phyloP scores from a whole-genome alignment of 2,329 filamentous ascomycete genomes.

The Fusarium globosum region DNA sequence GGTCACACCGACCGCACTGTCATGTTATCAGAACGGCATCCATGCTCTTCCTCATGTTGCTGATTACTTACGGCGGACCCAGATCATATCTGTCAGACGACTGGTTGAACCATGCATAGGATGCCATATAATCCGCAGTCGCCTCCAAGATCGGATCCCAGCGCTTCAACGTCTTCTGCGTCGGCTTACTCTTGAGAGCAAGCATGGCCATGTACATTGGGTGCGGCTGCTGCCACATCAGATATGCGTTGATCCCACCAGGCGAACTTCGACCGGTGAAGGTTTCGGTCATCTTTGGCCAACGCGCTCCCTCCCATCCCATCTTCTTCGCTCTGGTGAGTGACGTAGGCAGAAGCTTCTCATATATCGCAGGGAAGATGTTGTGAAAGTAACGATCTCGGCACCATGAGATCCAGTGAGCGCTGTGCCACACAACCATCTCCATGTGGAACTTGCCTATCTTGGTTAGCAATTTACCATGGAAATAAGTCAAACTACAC shows the following conservation, averaged over 20 bases:
- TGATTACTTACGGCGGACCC: slow-evolving; percentile 51
- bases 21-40: neutral
- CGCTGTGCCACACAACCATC: slow-evolving; percentile 57
- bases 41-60: too few relatives aligned
- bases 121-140: slow-evolving; percentile 69
- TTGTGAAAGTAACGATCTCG: slow-evolving; percentile 51
- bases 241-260: slow-evolving; percentile 69
- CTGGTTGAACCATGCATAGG: slow-evolving; percentile 65
- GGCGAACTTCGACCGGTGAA: slow-evolving; percentile 46
- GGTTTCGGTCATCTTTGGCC: slow-evolving; percentile 53
- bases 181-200: slow-evolving; percentile 45
- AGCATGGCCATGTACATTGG: slow-evolving; percentile 69
- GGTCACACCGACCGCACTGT: slow-evolving; percentile 55
- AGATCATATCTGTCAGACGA: slow-evolving; percentile 63
- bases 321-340: slow-evolving; percentile 52
- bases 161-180: slow-evolving; percentile 55
- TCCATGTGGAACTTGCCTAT: slow-evolving; percentile 56
- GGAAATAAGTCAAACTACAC: neutral
- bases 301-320: slow-evolving; percentile 57
- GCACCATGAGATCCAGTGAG: slow-evolving; percentile 55
- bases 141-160: slow-evolving; percentile 65
- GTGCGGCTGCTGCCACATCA: slow-evolving; percentile 72
- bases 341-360: slow-evolving; percentile 56
- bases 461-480: neutral
- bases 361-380: slow-evolving; percentile 57